These are phyloP conservation scores for Hypomontagnella submonticulosa DNA, from an alignment of 495 filamentous ascomycete species.

Conservation along the genomic window DNA sequence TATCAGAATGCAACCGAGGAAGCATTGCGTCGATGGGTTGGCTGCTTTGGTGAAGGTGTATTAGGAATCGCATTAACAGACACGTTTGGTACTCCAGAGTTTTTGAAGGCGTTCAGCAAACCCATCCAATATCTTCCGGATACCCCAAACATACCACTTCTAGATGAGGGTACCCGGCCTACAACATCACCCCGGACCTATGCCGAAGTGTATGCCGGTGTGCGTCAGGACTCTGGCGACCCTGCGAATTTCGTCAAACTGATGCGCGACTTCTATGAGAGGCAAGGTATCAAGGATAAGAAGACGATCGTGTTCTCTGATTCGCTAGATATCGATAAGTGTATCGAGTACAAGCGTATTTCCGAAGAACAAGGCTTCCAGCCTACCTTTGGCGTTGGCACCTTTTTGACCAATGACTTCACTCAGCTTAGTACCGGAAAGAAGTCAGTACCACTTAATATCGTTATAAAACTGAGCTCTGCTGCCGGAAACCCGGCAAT, in stretches of 20 bases:
- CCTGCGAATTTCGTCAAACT: conserved; percentile 81
- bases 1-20: conserved; percentile 85
- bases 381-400: conserved; percentile 91
- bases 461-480: conserved; percentile 94
- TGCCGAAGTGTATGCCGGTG: conserved; percentile 85
- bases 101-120: conserved; percentile 84
- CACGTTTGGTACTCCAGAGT: conserved; percentile 93
- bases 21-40: conserved; percentile 86
- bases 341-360: conserved; percentile 85
- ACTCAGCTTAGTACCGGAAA: conserved; percentile 69
- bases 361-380: conserved; percentile 83
- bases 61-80: conserved; percentile 96
- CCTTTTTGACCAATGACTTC: conserved; percentile 96
- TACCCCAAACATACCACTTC: conserved; percentile 23
- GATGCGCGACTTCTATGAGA: conserved; percentile 88
- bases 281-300: conserved; percentile 75
- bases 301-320: conserved; percentile 99
- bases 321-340: conserved; percentile 89
- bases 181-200: conserved; percentile 65
- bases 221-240: conserved; percentile 95
- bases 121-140: conserved; percentile 53
- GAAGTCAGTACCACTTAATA: conserved; percentile 95
- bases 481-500: conserved; percentile 84
- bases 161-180: conserved; percentile 22
- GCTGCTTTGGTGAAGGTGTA: conserved; percentile 90